Percentiles rank a stretch among this genome's conserved stretches.
Evolutionary conservation across 73 alveolate species (phyloP).

Genomic region (Paramecium tetraurelia): DNA sequence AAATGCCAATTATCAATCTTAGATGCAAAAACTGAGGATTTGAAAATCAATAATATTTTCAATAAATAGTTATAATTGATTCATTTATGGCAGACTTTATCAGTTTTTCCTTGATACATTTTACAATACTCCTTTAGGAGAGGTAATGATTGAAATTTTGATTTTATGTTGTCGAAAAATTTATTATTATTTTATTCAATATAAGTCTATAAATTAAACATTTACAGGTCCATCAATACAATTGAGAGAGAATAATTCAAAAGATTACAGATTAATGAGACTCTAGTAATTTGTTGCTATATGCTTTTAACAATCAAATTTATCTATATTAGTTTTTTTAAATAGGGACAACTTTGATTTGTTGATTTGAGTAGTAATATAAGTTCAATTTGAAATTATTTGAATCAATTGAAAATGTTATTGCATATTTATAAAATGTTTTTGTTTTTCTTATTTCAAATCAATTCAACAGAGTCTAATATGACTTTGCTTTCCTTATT

Average conservation of each 20-base stretch:
- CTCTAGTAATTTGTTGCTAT: not conserved
- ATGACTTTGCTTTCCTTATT: constrained; percentile 56
- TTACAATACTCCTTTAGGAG: too few species aligned
- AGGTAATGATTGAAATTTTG: too few species aligned
- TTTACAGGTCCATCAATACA: not conserved
- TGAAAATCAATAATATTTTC: too few species aligned
- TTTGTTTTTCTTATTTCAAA: constrained; percentile 19
- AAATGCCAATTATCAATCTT: too few species aligned
- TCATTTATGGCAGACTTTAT: too few species aligned
- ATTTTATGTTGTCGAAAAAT: too few species aligned
- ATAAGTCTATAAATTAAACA: not conserved
- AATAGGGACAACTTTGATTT: not conserved
- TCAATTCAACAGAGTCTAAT: constrained; percentile 44
- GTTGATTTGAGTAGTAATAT: not conserved
- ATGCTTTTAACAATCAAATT: not conserved
- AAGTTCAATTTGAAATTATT: not conserved
- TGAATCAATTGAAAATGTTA: not conserved
- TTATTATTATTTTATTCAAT: not conserved
- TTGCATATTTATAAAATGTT: not conserved
- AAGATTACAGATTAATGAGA: not conserved
- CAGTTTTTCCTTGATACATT: too few species aligned
- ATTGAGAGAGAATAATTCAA: too few species aligned
- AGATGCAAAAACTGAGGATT: too few species aligned
- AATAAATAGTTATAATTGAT: too few species aligned
- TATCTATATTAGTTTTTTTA: not conserved